Base-by-base conservation (phyloP, 2,329 filamentous ascomycete species). In the Peltaster fructicola region DNA sequence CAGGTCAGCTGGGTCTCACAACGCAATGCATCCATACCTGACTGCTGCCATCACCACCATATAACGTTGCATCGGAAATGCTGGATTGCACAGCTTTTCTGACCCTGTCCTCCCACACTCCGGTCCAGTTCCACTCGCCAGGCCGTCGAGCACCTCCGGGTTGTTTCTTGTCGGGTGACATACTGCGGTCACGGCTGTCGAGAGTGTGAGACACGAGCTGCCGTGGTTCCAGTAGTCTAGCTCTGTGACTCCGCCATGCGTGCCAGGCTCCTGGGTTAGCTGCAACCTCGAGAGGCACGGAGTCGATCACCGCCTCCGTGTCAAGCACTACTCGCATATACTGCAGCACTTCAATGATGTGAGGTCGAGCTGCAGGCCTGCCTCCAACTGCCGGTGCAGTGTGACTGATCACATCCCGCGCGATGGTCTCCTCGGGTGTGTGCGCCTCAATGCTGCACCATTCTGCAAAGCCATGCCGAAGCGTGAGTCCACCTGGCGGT, bases 81-180 rank as follows among this genome's bases (percentile, higher is more conserved):
- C 81, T 91, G 7, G 66, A 63, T 24, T 73, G 66, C 20, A 93
- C 68, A 10, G 76, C 76, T 48, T 75, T 78, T 50, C 69, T 73
- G 1, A 92, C 84, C 27, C 85, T 66, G 35, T 84, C 75, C 46
- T 90, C 79, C 85, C 85, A 98, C 0, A 95, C 85, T 0, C 85
- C 84, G 42, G 92, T 81, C 85, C 85, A 95, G 45, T 91, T 91
- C 85, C 85, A 95, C 40, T 91, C 76, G 5, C 76, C 78, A 0
- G 81, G 81, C 24, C 65, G 60, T 31, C 72, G 56, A 31, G 53
- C 66, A 46, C 44, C 47, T n/a, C 48, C 47, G 8, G 47, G 45
- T 31, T 37, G 48, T 39, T 39, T 46, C 14, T 33, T 38, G 45
- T 24, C 38, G 35, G 40, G 38, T 7, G 29, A 28, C 3, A 26